Evolutionary conservation across 2,329 filamentous ascomycete species (phyloP).

Genomic region (Helotiales sp.): DNA sequence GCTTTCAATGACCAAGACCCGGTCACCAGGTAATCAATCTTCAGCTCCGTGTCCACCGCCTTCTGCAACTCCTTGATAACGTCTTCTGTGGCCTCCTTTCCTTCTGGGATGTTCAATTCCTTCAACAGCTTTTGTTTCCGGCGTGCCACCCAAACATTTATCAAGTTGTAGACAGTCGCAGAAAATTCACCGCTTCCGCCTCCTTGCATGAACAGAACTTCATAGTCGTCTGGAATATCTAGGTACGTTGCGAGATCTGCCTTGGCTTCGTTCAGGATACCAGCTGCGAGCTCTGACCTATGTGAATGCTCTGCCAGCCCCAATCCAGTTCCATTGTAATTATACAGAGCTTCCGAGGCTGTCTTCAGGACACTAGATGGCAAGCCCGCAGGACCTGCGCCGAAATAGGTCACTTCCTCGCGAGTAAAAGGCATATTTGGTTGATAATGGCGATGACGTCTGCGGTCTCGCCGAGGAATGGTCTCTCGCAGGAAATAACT

Average conservation of each 20-base stretch:
- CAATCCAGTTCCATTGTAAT: slow-evolving; percentile 79
- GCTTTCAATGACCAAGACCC: slow-evolving; percentile 92
- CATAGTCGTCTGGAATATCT: slow-evolving; percentile 83
- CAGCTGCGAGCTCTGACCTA: slow-evolving; percentile 74
- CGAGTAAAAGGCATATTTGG: slow-evolving; percentile 1
- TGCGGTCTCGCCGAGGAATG: too few species aligned
- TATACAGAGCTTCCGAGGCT: slow-evolving; percentile 74
- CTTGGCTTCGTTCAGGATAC: slow-evolving; percentile 79
- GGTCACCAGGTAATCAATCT: slow-evolving; percentile 85
- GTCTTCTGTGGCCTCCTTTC: slow-evolving; percentile 52
- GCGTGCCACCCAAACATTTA: slow-evolving; percentile 77
- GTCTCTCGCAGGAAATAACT: neutral
- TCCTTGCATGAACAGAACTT: slow-evolving; percentile 84
- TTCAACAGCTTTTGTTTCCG: slow-evolving; percentile 60
- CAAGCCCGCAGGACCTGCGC: slow-evolving; percentile 73
- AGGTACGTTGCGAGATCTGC: slow-evolving; percentile 71
- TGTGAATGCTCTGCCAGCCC: slow-evolving; percentile 91
- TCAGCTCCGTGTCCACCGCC: slow-evolving; percentile 68
- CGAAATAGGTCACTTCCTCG: slow-evolving; percentile 7
- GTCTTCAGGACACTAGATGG: slow-evolving; percentile 78
- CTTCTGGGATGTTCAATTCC: slow-evolving; percentile 48
- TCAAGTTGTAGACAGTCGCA: slow-evolving; percentile 80
- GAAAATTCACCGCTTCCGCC: slow-evolving; percentile 87
- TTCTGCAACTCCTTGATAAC: slow-evolving; percentile 59
- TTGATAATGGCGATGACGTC: neutral